These are phyloP conservation scores for Metschnikowia hibisci DNA, from an alignment of 805 yeast genomes.

Conservation along the genomic window DNA sequence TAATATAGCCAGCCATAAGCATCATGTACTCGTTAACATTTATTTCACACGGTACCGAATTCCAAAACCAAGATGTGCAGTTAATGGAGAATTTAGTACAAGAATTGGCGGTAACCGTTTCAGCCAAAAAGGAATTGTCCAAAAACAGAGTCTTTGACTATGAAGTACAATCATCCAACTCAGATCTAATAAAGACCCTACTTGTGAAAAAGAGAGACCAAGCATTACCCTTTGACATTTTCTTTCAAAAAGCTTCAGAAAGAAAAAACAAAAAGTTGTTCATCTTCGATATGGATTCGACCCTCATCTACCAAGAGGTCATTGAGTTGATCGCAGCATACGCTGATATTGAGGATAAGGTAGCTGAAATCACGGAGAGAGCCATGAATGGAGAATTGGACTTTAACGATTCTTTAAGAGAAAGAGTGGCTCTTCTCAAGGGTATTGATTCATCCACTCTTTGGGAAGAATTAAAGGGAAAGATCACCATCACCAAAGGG, in stretches of 20 bases:
- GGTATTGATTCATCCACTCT: conserved; percentile 72
- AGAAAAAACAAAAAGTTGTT: conserved; percentile 51
- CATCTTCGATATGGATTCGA: conserved; percentile 97
- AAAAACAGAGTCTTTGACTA: conserved; percentile 19
- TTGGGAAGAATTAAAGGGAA: conserved; percentile 73
- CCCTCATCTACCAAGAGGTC: conserved; percentile 92
- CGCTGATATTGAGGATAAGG: conserved; percentile 86
- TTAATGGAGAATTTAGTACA: conserved; percentile 12
- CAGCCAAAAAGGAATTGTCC: conserved; percentile 15
- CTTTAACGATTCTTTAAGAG: conserved; percentile 72
- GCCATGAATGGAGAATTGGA: conserved; percentile 98
- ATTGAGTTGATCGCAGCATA: conserved; percentile 93
- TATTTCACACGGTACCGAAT: conserved; percentile 15
- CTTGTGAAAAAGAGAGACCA: conserved; percentile 12
- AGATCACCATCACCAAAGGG: conserved; percentile 79
- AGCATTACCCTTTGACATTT: conserved; percentile 24
- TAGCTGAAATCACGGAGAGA: conserved; percentile 80
- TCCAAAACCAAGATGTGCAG: conserved; percentile 9
- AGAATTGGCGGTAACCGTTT: conserved; percentile 10
- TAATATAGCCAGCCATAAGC: not conserved
- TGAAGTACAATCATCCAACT: conserved; percentile 12
- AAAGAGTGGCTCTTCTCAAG: conserved; percentile 72
- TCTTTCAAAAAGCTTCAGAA: conserved; percentile 25
- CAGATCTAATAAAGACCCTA: conserved; percentile 12
- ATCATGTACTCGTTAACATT: conserved; percentile 16